phyloP scores from a whole-genome alignment of 768 basidiomycete genomes.

The Podaxis carcinomalis region DNA sequence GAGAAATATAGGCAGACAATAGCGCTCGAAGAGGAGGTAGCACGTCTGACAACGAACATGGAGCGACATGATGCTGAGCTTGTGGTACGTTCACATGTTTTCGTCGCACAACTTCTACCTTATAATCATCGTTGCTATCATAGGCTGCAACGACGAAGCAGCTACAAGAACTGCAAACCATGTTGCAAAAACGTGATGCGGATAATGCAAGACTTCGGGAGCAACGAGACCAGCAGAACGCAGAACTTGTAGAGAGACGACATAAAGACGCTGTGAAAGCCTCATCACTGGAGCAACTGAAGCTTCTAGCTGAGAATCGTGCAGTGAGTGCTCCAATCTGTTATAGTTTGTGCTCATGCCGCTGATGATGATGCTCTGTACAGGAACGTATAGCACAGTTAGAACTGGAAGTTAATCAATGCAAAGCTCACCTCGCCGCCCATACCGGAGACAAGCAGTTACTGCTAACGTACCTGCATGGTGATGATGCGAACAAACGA shows the following conservation, averaged over 20 bases:
- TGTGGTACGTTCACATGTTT: constrained; percentile 29
- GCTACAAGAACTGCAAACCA: constrained; percentile 57
- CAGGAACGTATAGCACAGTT: constrained; percentile 73
- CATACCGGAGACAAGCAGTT: constrained; percentile 66
- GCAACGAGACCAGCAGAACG: constrained; percentile 60
- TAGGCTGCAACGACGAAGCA: constrained; percentile 1
- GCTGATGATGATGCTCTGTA: constrained; percentile 8
- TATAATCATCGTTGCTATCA: neutral
- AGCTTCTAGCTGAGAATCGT: constrained; percentile 60
- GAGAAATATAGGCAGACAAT: constrained; percentile 3
- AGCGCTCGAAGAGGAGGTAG: constrained; percentile 6
- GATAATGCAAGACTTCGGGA: constrained; percentile 70
- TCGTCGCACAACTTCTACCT: neutral
- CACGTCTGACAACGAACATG: constrained; percentile 3
- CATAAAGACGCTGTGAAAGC: constrained; percentile 57
- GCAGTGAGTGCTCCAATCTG: constrained; percentile 30
- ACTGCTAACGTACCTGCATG: constrained; percentile 63
- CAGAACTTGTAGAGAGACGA: constrained; percentile 67
- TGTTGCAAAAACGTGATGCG: constrained; percentile 58
- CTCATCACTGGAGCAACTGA: constrained; percentile 59
- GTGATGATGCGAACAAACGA: constrained; percentile 42
- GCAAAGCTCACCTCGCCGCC: constrained; percentile 77
- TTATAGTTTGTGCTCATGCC: neutral
- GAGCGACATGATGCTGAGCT: constrained; percentile 1
- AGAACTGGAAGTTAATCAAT: constrained; percentile 66